Evolutionary conservation across 345 rosid species (phyloP).

Genomic region (Rhodamnia rubescens): DNA sequence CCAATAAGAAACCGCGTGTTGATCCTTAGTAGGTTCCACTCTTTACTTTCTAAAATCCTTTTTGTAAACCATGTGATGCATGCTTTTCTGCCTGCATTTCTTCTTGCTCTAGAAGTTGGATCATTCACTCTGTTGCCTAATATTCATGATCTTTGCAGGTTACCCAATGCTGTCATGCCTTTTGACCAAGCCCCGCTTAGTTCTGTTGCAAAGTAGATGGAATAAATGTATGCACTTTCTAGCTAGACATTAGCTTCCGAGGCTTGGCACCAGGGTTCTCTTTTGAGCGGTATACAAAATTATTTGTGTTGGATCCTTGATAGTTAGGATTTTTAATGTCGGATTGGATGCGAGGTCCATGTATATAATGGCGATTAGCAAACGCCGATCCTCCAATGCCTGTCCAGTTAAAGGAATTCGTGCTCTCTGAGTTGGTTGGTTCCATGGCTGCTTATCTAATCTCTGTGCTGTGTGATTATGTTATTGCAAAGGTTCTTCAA

Average conservation of each 20-base stretch:
- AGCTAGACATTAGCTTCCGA: neutral
- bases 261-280: neutral
- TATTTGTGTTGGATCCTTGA: neutral
- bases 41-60: too few species aligned
- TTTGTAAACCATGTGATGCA: neutral
- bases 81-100: neutral
- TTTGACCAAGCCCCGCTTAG: neutral
- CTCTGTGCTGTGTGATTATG: too few species aligned
- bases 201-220: neutral
- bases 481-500: too few species aligned
- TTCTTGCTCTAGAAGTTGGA: neutral
- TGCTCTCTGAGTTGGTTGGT: too few species aligned
- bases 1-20: too few species aligned
- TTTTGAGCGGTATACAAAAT: neutral
- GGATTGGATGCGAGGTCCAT: too few species aligned
- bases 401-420: too few species aligned
- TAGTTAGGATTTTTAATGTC: too few species aligned
- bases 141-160: neutral
- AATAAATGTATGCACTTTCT: too few species aligned
- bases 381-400: neutral
- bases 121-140: neutral
- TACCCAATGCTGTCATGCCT: neutral
- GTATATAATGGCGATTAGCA: too few species aligned
- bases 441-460: too few species aligned
- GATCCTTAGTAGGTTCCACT: too few species aligned